Base-by-base conservation (phyloP, 179 eudicot species). In the Drosera spatulata region DNA sequence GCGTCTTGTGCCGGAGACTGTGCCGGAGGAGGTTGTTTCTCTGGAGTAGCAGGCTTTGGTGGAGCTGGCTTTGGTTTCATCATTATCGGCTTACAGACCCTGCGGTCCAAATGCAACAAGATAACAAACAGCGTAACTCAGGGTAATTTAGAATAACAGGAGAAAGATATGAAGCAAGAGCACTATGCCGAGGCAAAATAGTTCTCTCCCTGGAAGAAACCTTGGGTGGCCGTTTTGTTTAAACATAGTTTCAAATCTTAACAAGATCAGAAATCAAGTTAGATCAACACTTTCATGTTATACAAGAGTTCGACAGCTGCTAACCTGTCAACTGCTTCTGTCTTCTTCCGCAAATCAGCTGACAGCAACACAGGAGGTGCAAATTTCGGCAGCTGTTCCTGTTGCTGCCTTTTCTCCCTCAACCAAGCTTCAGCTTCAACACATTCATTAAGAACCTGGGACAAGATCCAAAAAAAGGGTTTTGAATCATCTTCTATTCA, bases 391-490 rank as follows among this genome's bases (percentile, higher is more conserved):
- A 88, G 91, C 6, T 73, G 62, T 41, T 77, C 91, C 71, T 88
- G 97, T 41, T 82, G 85, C 69, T 85, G 91, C 70, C 68, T 73
- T 65, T 75, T 91, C 79, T 88, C 95, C 68, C 88, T 82, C 22
- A 88, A 66, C 97, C 96, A 88, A 52, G 85, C 81, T 60, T 84
- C 96, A 40, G 85, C 95, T 66, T 83, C 87, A 33, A 55, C 82
- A 66, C 88, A 85, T 60, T 85, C 84, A 55, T 66, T 82, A 15
- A 83, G 5, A 54, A 87, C 96, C 97, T 91, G 43, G 4, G 43
- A n/a, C 14, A 13, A n/a, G 33, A 22, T 22, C 33, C 47, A 33
- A 43, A 41, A 13, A 44, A 33, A 7, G 10, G 3, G 10, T 33
- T 39, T 7, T 8, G 10, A 33, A 7, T 33, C 4, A 22, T 22